phyloP scores from a whole-genome alignment of 495 filamentous ascomycete species.

The Lophium mytilinum region DNA sequence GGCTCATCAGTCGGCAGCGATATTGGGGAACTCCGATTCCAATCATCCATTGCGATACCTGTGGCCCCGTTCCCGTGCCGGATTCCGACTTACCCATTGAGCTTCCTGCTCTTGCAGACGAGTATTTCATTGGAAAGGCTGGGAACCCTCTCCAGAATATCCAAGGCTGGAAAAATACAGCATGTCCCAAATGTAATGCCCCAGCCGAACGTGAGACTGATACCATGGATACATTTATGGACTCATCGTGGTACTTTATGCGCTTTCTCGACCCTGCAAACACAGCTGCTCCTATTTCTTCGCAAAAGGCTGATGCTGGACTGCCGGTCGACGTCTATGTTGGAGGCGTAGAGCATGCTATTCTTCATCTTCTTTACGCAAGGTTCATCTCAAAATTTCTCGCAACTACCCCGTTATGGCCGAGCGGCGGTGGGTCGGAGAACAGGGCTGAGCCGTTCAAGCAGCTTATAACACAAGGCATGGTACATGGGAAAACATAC shows the following conservation, averaged over 20 bases:
- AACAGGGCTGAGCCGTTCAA: conserved; percentile 64
- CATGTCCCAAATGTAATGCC: conserved; percentile 64
- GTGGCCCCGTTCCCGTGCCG: conserved; percentile 73
- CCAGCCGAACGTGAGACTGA: conserved; percentile 77
- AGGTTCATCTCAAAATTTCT: conserved; percentile 88
- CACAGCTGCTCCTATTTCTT: conserved; percentile 49
- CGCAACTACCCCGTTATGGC: conserved; percentile 48
- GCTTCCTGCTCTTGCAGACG: conserved; percentile 60
- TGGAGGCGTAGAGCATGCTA: conserved; percentile 84
- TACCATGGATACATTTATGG: conserved; percentile 94
- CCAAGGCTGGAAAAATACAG: conserved; percentile 64
- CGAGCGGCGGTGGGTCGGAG: conserved; percentile 26
- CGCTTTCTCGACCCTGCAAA: conserved; percentile 68
- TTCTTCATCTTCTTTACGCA: conserved; percentile 84
- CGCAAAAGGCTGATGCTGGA: conserved; percentile 42
- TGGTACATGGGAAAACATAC: conserved; percentile 85
- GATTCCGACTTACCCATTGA: conserved; percentile 65
- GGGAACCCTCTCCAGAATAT: conserved; percentile 70
- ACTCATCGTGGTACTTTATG: conserved; percentile 88
- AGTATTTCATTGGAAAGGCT: conserved; percentile 58
- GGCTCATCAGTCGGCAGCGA: conserved; percentile 79
- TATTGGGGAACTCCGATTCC: conserved; percentile 92
- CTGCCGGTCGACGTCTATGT: conserved; percentile 80
- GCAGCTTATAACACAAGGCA: conserved; percentile 73
- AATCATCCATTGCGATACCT: conserved; percentile 71